Evolutionary conservation across 108 stramenopile species (phyloP).

Genomic region (Cyclotella baltica): DNA sequence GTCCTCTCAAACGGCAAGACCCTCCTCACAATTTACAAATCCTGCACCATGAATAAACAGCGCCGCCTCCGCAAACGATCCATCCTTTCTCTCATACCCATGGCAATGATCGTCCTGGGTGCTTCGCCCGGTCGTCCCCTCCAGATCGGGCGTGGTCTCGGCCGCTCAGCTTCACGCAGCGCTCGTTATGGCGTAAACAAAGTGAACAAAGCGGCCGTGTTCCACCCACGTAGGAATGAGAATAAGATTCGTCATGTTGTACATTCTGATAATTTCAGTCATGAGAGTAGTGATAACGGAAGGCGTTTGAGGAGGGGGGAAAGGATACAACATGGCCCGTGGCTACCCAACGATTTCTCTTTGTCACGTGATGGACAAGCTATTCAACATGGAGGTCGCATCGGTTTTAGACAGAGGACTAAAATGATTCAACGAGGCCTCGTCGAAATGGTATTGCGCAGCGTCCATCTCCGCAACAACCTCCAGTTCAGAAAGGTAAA

Average conservation of each 20-base stretch:
- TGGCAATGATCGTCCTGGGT: conserved; percentile 20
- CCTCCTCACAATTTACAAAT: not conserved
- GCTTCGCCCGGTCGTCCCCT: conserved; percentile 6
- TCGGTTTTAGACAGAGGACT: not conserved
- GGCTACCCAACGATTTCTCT: not conserved
- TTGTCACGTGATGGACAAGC: not conserved
- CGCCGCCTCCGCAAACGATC: conserved; percentile 3
- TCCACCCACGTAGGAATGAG: not conserved
- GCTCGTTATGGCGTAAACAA: not conserved
- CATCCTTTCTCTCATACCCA: conserved; percentile 5
- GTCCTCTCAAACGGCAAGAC: too few species aligned
- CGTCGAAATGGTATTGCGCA: not conserved
- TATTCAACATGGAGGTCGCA: too few species aligned
- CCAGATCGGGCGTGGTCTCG: not conserved
- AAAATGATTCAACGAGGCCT: not conserved
- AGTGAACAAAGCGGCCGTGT: not conserved
- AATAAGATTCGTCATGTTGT: conserved; percentile 14
- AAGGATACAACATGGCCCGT: not conserved
- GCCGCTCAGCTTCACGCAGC: not conserved
- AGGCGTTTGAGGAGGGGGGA: not conserved
- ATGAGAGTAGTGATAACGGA: not conserved
- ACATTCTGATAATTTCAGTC: conserved; percentile 17
- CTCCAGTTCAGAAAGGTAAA: too few species aligned
- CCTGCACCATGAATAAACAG: conserved; percentile 10
- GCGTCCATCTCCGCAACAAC: conserved; percentile 2